Conservation (phyloP, 768 basidiomycete species). For the Pisolithus microcarpus region DNA sequence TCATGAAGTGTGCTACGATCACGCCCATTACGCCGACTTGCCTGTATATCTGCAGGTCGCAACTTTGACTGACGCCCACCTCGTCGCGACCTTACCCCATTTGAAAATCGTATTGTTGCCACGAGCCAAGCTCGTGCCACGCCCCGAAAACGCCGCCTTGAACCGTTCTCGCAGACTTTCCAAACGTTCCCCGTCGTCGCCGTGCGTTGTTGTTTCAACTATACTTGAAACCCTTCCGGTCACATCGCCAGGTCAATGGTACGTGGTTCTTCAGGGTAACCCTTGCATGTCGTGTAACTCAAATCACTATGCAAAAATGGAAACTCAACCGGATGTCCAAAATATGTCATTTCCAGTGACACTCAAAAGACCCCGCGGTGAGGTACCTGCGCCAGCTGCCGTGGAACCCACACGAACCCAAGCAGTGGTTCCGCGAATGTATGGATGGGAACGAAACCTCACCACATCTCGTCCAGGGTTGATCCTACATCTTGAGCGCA, state of each 20-base stretch:
- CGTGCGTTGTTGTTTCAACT: background rate
- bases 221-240: background rate
- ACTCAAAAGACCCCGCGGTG: background rate
- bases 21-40: background rate
- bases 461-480: background rate
- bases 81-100: background rate
- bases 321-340: background rate
- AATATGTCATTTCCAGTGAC: background rate
- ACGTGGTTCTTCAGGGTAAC: too few species aligned
- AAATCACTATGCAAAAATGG: too few species aligned
- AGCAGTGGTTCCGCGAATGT: background rate
- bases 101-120: background rate
- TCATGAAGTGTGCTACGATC: background rate
- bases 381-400: background rate
- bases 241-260: too few species aligned
- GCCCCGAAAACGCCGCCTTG: background rate
- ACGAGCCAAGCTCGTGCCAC: background rate
- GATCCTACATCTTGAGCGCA: background rate
- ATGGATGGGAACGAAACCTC: background rate
- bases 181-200: background rate
- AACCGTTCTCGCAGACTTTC: background rate
- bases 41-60: background rate
- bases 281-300: too few species aligned
- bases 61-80: background rate
- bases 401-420: too few species aligned